phyloP scores from a whole-genome alignment of 2,329 filamentous ascomycete species.

The Lomentospora prolificans region DNA sequence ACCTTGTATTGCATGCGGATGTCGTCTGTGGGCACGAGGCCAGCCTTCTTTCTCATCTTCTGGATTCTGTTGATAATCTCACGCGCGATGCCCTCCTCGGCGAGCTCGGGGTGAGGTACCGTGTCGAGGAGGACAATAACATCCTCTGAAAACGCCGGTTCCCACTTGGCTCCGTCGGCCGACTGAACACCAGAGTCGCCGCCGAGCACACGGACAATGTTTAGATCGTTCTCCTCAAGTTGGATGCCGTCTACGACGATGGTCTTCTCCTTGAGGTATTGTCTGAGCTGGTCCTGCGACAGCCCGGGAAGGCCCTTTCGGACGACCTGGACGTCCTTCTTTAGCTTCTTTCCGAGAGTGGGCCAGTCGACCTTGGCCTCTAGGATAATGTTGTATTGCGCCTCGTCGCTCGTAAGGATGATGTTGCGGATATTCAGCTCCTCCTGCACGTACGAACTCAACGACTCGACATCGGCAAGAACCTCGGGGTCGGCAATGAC shows the following conservation, averaged over 20 bases:
- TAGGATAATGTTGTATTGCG: conserved; percentile 75
- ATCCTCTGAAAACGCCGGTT: conserved; percentile 16
- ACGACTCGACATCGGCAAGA: conserved; percentile 66
- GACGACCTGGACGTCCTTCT: conserved; percentile 77
- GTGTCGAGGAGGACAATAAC: conserved; percentile 86
- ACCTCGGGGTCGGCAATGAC: conserved; percentile 70
- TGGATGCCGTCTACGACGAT: conserved; percentile 80
- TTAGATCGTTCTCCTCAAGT: conserved; percentile 72
- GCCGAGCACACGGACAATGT: conserved; percentile 18
- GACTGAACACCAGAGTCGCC: conserved; percentile 18
- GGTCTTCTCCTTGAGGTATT: conserved; percentile 61
- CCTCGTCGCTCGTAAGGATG: conserved; percentile 71
- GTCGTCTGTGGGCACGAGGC: conserved; percentile 83
- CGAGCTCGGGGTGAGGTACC: conserved; percentile 72
- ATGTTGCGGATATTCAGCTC: conserved; percentile 78
- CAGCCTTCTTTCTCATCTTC: conserved; percentile 85
- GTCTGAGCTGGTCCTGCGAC: conserved; percentile 68
- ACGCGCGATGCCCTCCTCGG: conserved; percentile 77
- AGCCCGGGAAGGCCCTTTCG: conserved; percentile 72
- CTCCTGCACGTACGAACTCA: conserved; percentile 73
- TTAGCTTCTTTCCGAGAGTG: conserved; percentile 81
- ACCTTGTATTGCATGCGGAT: conserved; percentile 90
- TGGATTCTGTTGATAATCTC: conserved; percentile 94
- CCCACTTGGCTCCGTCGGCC: conserved; percentile 22
- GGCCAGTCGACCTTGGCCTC: conserved; percentile 79